Base-by-base conservation (phyloP, 2,329 filamentous ascomycete genomes). In the Fusarium nanum region DNA sequence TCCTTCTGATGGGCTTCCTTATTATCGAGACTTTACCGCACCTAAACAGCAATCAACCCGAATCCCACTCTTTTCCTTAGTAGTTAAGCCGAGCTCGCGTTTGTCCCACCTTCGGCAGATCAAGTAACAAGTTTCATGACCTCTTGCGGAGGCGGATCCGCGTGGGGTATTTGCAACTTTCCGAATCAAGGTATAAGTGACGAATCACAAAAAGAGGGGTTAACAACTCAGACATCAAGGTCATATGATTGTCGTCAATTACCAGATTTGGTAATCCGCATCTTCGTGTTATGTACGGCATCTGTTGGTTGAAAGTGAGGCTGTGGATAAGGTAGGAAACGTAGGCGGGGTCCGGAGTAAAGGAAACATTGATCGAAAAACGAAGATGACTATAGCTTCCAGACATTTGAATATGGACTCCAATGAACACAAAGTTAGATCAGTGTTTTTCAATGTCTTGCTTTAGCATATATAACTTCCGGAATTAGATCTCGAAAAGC, bases 191-290 rank as follows among this genome's bases (percentile, higher is more conserved):
- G 23, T 6, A 41, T 3, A 54, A 18, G 44, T 61, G 59, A 45
- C 68, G n/a, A 32, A 23, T 44, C 32, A 5, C 41, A 6, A 22
- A 13, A 48, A 52, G 54, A 68, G 64, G 59, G 68, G 64, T 61
- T 41, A n/a, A 68, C 57, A 58, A 37, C 34, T 45, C 64, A 67
- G 23, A 45, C 32, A 22, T 50, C 12, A 32, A 20, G n/a, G 59
- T 70, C 67, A 71, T 20, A 71, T 71, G 67, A 60, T 32, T 18
- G 11, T 45, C 6, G 5, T 22, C 13, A 18, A 11, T 60, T 57
- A 10, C 68, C 41, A 0, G 9, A 42, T 22, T 3, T 1, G n/a
- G 58, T 18, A 71, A 52, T 28, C 54, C 55, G 55, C 22, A 10
- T 42, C 41, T 60, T 23, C 22, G 22, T 23, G 22, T 23, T 23